Evolutionary conservation across 1,284 basidiomycete genomes (phyloP), one percentile per base, ranked within the genome.

Genomic region (Melampsora abietis-canadensis): DNA sequence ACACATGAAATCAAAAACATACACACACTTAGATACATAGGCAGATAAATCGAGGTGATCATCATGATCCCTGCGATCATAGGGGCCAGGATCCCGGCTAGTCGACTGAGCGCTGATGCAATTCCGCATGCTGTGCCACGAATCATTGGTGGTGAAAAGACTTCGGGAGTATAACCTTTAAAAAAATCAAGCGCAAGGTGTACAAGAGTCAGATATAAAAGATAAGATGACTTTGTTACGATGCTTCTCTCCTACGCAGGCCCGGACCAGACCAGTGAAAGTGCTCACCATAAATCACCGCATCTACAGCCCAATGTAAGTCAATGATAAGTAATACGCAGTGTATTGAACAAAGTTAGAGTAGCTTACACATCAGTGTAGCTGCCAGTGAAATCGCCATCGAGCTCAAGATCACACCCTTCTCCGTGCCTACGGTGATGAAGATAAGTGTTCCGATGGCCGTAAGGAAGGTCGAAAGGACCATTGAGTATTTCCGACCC

Each of bases 51-150:
- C 76, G 88, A 85, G 64, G 93, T 84, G 79, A 87, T 85, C 24
- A 96, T 85, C 7, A 96, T 85, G n/a, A 85, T 81, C 0, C 94
- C 94, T 0, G 94, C 93, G 4, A 91, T 81, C 47, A 96, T 86
- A 0, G 94, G 93, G 0, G 92, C 92, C 46, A 92, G 87, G 86
- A 97, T 93, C 1, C 94, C 94, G 2, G 92, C 90, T 88, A 95
- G 88, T 81, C 93, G 85, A 24, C 91, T 93, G 0, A 95, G 82
- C 3, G 92, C 92, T 2, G 92, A 92, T 0, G 93, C 92, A 67
- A 92, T 91, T 0, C 94, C 93, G 79, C 91, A 92, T 0, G 92
- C 93, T 7, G 92, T 94, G 30, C 94, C 94, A 76, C 93, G 87
- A 6, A 93, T 91, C 86, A 68, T 19, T 21, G 63, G 60, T 17